Base-by-base conservation (phyloP, 2,329 filamentous ascomycete genomes). In the Tolypocladium tropicale region DNA sequence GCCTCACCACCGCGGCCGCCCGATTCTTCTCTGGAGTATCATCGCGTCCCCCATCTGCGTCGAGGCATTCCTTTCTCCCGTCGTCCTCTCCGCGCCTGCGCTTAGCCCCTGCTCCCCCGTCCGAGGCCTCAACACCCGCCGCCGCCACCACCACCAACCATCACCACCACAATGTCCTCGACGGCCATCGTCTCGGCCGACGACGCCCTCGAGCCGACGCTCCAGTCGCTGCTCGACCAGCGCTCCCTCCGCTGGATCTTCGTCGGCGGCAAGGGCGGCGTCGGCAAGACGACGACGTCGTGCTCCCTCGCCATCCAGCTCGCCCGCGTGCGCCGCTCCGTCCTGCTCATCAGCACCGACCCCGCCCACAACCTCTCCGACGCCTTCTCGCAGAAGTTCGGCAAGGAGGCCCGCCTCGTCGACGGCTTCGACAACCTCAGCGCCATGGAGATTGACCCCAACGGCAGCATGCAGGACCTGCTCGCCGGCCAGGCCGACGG, bases 401-500 rank as follows among this genome's bases (percentile, higher is more conserved):
- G 94, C 78, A 99, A 99, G 79, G 94, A 99, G 74, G 94, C 94
- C 55, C 85, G 91, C 60, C 84, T 96, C 41, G 81, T 99, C 62
- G 86, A 96, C 64, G 94, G 94, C 63, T 96, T 95, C 68, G 84
- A 86, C 36, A 96, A 96, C 73, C 78, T 99, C 63, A 95, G 90
- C 70, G 94, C 94, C 60, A 99, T 99, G 94, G 94, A 99, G 75
- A 97, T 99, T 65, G 94, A 99, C 68, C 94, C 94, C 54, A 97
- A 96, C 70, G 94, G 93, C 52, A 96, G 90, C 68, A 96, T 99
- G 72, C 94, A 96, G 75, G 94, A 99, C 70, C 76, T 99, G 56
- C 77, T 99, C 60, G 88, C 89, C 11, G 87, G 86, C 2, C 80
- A 85, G 68, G 85, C 82, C 48, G 90, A 90, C 21, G 89, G 89